Conservation (phyloP, 768 basidiomycete genomes). For the Lyophyllum atratum region DNA sequence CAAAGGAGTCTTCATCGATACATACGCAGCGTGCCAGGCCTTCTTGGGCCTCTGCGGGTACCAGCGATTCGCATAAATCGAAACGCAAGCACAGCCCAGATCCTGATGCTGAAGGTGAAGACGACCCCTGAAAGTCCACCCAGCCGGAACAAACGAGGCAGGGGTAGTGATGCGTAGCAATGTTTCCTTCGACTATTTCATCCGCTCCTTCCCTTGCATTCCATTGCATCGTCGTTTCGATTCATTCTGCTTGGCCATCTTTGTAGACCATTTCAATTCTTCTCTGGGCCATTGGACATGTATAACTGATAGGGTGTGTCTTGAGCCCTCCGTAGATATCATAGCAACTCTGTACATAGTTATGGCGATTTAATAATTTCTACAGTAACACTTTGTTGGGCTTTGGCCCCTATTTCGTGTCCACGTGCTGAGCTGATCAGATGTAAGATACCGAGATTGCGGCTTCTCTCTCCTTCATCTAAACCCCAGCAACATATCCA, state of each 20-base stretch:
- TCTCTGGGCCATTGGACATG: slow-evolving; percentile 1
- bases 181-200: not conserved
- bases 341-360: slow-evolving; percentile 13
- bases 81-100: slow-evolving; percentile 39
- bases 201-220: not conserved
- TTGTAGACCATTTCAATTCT: slow-evolving; percentile 3
- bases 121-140: slow-evolving; percentile 10
- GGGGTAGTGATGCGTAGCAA: slow-evolving; percentile 16
- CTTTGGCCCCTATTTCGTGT: not conserved
- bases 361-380: not conserved
- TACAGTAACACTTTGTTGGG: not conserved
- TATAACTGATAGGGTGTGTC: slow-evolving; percentile 6
- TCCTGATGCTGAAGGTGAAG: slow-evolving; percentile 25
- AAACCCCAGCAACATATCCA: slow-evolving; percentile 25
- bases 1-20: slow-evolving; percentile 18
- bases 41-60: slow-evolving; percentile 26
- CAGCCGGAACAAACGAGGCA: slow-evolving; percentile 25
- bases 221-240: slow-evolving; percentile 1
- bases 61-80: slow-evolving; percentile 17
- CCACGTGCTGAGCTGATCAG: slow-evolving; percentile 22
- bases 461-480: slow-evolving; percentile 8
- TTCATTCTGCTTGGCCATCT: slow-evolving; percentile 5
- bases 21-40: slow-evolving; percentile 32
- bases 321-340: slow-evolving; percentile 11
- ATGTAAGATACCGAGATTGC: slow-evolving; percentile 16